Conservation (phyloP, 2,329 filamentous ascomycete species). For the Hypomyces perniciosus region DNA sequence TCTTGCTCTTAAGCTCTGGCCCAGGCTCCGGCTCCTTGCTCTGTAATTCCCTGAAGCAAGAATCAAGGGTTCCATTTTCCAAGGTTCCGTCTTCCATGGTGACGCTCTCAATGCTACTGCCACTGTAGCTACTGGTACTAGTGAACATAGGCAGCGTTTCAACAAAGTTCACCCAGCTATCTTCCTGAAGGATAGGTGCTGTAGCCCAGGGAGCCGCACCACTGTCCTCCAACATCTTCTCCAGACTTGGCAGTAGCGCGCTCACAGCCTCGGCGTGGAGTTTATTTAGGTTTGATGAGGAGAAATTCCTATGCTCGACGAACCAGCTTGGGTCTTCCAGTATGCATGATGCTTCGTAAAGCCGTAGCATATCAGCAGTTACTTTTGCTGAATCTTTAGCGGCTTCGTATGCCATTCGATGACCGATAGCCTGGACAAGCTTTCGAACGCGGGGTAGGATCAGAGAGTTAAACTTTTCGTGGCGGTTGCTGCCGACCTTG, state of each 20-base stretch:
- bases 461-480: slow-evolving; percentile 16
- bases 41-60: too few species aligned
- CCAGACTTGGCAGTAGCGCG: not conserved
- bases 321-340: slow-evolving; percentile 14
- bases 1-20: too few species aligned
- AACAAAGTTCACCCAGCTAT: not conserved
- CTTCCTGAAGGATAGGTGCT: not conserved
- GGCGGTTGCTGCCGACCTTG: slow-evolving; percentile 12
- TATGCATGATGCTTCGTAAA: slow-evolving; percentile 14
- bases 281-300: not conserved
- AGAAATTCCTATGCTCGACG: slow-evolving; percentile 5
- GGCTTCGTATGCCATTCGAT: slow-evolving; percentile 26
- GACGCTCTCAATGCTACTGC: not conserved
- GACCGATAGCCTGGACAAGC: slow-evolving; percentile 20
- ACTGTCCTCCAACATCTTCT: not conserved
- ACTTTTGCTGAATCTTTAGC: slow-evolving; percentile 7
- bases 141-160: not conserved
- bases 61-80: too few species aligned
- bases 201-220: not conserved
- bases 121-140: not conserved
- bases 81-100: not conserved
- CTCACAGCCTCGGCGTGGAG: not conserved
- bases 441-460: slow-evolving; percentile 21
- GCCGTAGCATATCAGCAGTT: slow-evolving; percentile 2
- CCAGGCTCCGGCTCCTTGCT: too few species aligned